Base-by-base conservation (phyloP, 371 early-diverging fungal species). In the Syncephalis plumigaleata region DNA sequence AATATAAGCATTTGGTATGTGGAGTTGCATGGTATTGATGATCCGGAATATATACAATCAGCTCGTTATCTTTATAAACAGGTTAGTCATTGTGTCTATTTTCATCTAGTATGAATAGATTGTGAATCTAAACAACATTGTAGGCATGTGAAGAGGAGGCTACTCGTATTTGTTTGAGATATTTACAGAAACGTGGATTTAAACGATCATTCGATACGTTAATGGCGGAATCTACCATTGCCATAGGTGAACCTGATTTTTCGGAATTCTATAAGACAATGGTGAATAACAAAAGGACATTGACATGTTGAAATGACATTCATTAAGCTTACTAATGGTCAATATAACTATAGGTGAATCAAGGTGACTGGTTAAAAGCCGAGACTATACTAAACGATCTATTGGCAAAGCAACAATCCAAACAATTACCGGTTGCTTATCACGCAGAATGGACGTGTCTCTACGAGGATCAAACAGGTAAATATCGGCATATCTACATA, bases 1-100 rank as follows among this genome's bases (percentile, higher is more conserved):
- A 91, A 89, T 61, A 93, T 86, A 61, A 81, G 83, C 47, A 81
- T 98, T 17, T 98, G 98, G 98, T 85, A 79, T 61, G 73, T 95
- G 13, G 84, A 87, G 61, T 58, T 95, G 3, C 71, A 70, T 40
- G 98, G 98, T 0, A 67, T 79, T 16, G 54, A 66, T 25, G 73
- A 91, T 44, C 58, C 67, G 9, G 67, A 66, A 13, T 52, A 83
- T 15, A 75, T 91, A 23, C 69, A 77, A 31, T 64, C 64, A 20
- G 70, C 68, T 0, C 67, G 72, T 47, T 47, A 62, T 50, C 71
- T 81, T 25, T 85, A 75, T 55, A 63, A 74, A 42, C 67, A 71
- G 45, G 85, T 85, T 70, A 55, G 67, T 50, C 15, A 22, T 45
- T 31, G 11, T 22, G 25, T 42, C 18, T n/a, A 36, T 36, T 31